Evolutionary conservation across 139 green algal genomes (phyloP).

Genomic region (Picochlorum sp.): DNA sequence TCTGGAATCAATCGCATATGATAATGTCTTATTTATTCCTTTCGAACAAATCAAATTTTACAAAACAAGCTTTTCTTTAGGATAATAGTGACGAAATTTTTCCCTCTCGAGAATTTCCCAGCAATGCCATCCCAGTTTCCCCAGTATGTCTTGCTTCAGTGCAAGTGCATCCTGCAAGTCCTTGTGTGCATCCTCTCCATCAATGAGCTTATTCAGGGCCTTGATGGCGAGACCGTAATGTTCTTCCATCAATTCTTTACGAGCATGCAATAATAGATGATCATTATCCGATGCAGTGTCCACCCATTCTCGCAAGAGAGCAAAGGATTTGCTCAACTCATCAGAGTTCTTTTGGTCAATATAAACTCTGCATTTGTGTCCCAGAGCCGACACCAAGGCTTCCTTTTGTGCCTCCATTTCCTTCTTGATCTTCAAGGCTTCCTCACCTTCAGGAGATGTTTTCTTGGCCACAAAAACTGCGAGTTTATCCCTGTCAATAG

Average conservation of each 20-base stretch:
- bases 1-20: neutral
- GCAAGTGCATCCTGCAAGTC: constrained; percentile 29
- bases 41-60: constrained; percentile 19
- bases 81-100: constrained; percentile 35
- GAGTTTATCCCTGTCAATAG: constrained; percentile 50
- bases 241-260: constrained; percentile 33
- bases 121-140: constrained; percentile 49
- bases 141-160: constrained; percentile 32
- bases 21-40: neutral
- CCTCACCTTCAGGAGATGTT: constrained; percentile 42
- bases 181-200: constrained; percentile 32
- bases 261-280: constrained; percentile 52
- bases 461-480: constrained; percentile 44
- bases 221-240: constrained; percentile 31
- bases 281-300: constrained; percentile 41
- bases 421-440: constrained; percentile 24
- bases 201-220: constrained; percentile 28
- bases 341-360: constrained; percentile 25
- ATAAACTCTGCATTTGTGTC: constrained; percentile 36
- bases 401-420: constrained; percentile 47
- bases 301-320: constrained; percentile 54
- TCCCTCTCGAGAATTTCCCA: constrained; percentile 36
- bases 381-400: constrained; percentile 60
- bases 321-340: neutral
- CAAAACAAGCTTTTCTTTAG: constrained; percentile 35